phyloP scores from a whole-genome alignment of 2,329 filamentous ascomycete species.

The Aspergillus sp. region DNA sequence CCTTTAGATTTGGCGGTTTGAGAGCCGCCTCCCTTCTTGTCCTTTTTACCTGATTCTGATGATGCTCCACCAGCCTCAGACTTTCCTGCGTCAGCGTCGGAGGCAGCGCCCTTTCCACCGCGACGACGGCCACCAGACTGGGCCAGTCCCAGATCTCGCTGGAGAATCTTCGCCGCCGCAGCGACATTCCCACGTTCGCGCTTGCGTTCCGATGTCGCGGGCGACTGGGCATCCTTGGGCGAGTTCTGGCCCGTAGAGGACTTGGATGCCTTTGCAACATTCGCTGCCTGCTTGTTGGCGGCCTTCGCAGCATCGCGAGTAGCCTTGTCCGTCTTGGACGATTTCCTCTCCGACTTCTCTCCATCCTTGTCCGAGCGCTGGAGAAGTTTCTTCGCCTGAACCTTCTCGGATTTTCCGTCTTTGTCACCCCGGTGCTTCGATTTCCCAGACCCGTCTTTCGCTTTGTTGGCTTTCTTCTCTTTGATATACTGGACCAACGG shows the following conservation, averaged over 20 bases:
- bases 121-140: constrained; percentile 43
- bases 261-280: constrained; percentile 28
- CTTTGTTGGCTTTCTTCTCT: constrained; percentile 83
- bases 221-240: constrained; percentile 21
- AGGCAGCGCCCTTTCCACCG: constrained; percentile 29
- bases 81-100: constrained; percentile 23
- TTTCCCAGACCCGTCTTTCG: constrained; percentile 55
- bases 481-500: constrained; percentile 86
- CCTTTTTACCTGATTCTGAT: constrained; percentile 24
- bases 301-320: constrained; percentile 62
- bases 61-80: constrained; percentile 13
- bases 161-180: constrained; percentile 57
- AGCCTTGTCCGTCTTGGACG: constrained; percentile 51
- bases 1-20: constrained; percentile 16
- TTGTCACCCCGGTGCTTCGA: constrained; percentile 41
- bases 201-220: constrained; percentile 47
- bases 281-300: constrained; percentile 45
- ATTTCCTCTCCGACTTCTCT: constrained; percentile 40
- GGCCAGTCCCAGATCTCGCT: constrained; percentile 59
- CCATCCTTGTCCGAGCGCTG: constrained; percentile 38
- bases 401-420: constrained; percentile 40
- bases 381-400: constrained; percentile 42
- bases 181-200: constrained; percentile 53
- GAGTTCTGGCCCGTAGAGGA: constrained; percentile 12
- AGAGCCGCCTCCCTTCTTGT: constrained; percentile 16